Base-by-base conservation (phyloP, 108 stramenopile species). In the Discostella stelligeroides region DNA sequence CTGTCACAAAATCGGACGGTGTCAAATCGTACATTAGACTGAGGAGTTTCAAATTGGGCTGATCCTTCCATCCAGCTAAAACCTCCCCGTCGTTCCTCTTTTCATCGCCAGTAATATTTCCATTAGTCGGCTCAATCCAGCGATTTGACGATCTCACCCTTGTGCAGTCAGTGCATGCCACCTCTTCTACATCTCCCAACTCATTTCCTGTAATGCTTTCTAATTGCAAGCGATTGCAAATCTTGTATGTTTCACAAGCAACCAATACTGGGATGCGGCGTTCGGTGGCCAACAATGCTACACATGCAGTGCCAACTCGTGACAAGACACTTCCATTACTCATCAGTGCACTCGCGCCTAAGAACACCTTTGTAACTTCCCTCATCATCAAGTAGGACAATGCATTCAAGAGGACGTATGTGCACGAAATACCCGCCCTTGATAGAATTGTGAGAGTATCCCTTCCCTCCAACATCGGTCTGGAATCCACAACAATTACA, bases 161-260 rank as follows among this genome's bases (percentile, higher is more conserved):
- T 27, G 62, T 69, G 60, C 75, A 72, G 46, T 76, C 75, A 29
- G 80, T 73, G 46, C 30, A 72, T 29, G 82, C 61, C 34, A 97
- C 75, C 15, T 88, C 92, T 23, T 78, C 90, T 12, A 97, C 95
- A 82, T 97, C 81, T 13, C 97, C 98, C 45, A 98, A 81, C 81
- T 99, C 99, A 73, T 99, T 99, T 53, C 84, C 80, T 0, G 95
- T 96, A 53, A 98, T 96, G 47, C 88, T 86, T 68, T 99, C 99
- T 42, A 99, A 76, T 66, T 98, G 98, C 0, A 99, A 95, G 29
- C 91, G 85, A 59, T 98, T 97, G 53, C 92, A 96, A 66, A 98
- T 98, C 81, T 99, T 99, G 92, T 99, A 98, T 8, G 97, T 94
- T 88, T 99, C 99, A 68, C 97, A 95, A 60, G 94, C 95, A 23